Percentiles rank a stretch among this genome's conserved stretches.
Conservation (phyloP, 2,329 filamentous ascomycete genomes). For the Clonostachys byssicola region DNA sequence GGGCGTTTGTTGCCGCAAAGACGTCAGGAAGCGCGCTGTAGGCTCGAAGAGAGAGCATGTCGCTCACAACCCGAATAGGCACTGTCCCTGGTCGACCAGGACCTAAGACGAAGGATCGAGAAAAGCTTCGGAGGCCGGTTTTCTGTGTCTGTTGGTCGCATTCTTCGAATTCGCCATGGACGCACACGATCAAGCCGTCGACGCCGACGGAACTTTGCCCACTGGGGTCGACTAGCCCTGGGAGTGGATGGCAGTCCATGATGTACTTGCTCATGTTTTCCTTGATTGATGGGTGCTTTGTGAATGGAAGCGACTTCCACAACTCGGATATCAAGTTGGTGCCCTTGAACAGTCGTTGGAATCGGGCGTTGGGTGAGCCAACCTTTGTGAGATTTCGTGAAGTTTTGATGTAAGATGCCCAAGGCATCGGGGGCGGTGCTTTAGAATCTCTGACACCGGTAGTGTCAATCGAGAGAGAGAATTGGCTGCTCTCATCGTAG, state of each 20-base stretch:
- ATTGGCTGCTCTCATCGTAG: conserved; percentile 73
- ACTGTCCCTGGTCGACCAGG: conserved; percentile 63
- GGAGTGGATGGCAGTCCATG: conserved; percentile 74
- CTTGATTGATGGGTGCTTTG: conserved; percentile 69
- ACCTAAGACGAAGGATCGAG: conserved; percentile 74
- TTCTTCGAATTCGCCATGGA: conserved; percentile 86
- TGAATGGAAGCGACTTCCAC: conserved; percentile 68
- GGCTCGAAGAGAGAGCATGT: conserved; percentile 70
- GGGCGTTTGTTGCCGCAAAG: conserved; percentile 17
- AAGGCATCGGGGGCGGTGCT: conserved; percentile 45
- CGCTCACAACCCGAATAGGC: conserved; percentile 71
- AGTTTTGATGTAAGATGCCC: conserved; percentile 71
- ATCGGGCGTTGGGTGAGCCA: conserved; percentile 51
- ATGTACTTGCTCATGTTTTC: conserved; percentile 69
- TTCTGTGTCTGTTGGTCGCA: conserved; percentile 51
- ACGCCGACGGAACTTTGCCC: conserved; percentile 63
- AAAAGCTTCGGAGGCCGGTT: conserved; percentile 71
- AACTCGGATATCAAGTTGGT: conserved; percentile 58
- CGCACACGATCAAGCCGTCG: conserved; percentile 70
- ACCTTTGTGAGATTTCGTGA: conserved; percentile 77
- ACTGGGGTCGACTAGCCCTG: conserved; percentile 66
- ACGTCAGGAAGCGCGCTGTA: conserved; percentile 49
- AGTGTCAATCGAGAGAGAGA: conserved; percentile 72
- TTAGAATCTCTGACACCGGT: conserved; percentile 42
- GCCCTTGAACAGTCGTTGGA: conserved; percentile 64